Evolutionary conservation across 495 filamentous ascomycete genomes (phyloP).

Genomic region (Tetracladium setigerum): DNA sequence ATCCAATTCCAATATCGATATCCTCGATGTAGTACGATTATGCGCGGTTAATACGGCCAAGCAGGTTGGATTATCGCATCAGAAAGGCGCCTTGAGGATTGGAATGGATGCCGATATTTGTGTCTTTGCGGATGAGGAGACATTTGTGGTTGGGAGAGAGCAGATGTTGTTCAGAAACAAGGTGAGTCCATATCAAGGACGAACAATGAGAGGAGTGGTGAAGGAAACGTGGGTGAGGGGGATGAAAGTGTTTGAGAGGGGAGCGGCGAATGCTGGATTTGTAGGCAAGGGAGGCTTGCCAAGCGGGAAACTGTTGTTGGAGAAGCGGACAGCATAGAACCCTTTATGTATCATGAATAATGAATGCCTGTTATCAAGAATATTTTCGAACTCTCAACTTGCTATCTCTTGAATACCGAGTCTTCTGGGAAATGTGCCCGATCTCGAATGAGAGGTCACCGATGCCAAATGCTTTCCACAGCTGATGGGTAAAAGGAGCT

Average conservation of each 20-base stretch:
- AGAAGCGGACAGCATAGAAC: slow-evolving; percentile 17
- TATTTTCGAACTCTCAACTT: no score
- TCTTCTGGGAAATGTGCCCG: no score
- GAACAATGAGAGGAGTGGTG: slow-evolving; percentile 70
- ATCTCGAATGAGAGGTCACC: no score
- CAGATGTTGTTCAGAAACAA: slow-evolving; percentile 95
- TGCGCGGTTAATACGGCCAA: slow-evolving; percentile 82
- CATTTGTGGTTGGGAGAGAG: slow-evolving; percentile 56
- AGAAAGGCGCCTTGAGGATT: slow-evolving; percentile 74
- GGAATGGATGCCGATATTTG: slow-evolving; percentile 90
- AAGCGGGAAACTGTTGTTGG: slow-evolving; percentile 49
- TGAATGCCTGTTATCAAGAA: no score
- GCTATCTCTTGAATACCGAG: no score
- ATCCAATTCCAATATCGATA: slow-evolving; percentile 25
- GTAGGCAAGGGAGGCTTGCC: slow-evolving; percentile 43
- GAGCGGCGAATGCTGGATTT: slow-evolving; percentile 45
- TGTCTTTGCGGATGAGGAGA: slow-evolving; percentile 79
- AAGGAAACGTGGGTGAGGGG: slow-evolving; percentile 88
- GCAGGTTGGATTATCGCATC: slow-evolving; percentile 79
- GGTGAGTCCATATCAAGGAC: slow-evolving; percentile 87
- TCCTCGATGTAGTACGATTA: slow-evolving; percentile 75
- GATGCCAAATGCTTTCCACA: no score
- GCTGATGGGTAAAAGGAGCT: no score
- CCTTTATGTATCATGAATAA: no score
- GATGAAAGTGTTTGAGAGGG: slow-evolving; percentile 57